Evolutionary conservation across 2,329 filamentous ascomycete species (phyloP).

Genomic region (Paraconiothyrium brasiliense): DNA sequence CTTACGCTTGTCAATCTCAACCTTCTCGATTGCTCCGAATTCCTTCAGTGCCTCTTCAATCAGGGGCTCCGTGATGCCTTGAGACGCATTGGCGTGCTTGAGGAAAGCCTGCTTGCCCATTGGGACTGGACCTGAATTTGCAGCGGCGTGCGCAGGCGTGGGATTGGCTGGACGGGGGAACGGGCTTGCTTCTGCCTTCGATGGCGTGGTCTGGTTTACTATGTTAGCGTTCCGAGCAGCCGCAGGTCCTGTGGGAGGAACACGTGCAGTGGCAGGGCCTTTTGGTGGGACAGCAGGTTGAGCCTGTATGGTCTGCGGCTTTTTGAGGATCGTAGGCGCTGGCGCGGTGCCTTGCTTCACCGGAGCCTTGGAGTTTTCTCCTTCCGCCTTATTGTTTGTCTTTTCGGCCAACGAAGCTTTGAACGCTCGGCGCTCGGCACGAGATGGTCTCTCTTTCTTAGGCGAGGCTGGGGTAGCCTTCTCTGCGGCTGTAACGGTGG

Average conservation of each 20-base stretch:
- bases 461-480: constrained; percentile 39
- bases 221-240: constrained; percentile 31
- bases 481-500: constrained; percentile 30
- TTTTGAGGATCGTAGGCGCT: constrained; percentile 52
- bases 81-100: constrained; percentile 76
- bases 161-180: constrained; percentile 24
- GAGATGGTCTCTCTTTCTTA: constrained; percentile 52
- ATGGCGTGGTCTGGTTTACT: constrained; percentile 28
- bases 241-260: constrained; percentile 41
- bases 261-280: constrained; percentile 40
- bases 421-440: constrained; percentile 50
- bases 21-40: constrained; percentile 78
- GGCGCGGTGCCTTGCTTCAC: constrained; percentile 35
- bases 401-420: constrained; percentile 49
- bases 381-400: constrained; percentile 35
- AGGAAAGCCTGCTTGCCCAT: constrained; percentile 64
- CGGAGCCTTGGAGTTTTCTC: constrained; percentile 37
- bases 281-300: constrained; percentile 38
- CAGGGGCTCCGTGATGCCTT: constrained; percentile 86
- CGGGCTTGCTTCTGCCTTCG: constrained; percentile 24
- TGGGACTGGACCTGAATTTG: constrained; percentile 35
- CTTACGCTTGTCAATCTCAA: constrained; percentile 95
- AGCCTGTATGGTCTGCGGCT: constrained; percentile 40
- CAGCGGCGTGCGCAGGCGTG: constrained; percentile 25
- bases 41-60: constrained; percentile 77